Evolutionary conservation across 2,329 filamentous ascomycete species (phyloP).

Genomic region (Hawksworthiomyces lignivorus): DNA sequence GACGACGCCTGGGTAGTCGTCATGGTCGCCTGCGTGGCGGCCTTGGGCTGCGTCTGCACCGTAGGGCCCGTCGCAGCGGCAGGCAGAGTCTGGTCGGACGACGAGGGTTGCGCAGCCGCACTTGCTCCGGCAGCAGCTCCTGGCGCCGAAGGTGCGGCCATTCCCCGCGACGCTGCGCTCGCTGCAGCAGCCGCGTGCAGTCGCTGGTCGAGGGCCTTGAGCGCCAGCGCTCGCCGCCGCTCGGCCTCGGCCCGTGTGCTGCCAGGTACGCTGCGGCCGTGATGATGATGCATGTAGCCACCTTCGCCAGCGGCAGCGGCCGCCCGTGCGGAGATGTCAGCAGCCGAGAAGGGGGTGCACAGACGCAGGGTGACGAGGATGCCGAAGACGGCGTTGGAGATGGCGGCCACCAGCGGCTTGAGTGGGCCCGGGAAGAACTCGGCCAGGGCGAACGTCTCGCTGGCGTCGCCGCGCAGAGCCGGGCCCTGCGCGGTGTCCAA

Average conservation of each 20-base stretch:
- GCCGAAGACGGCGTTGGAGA: slow-evolving; percentile 70
- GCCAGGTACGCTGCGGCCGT: slow-evolving; percentile 47
- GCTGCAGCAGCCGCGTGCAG: slow-evolving; percentile 77
- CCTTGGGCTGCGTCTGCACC: slow-evolving; percentile 49
- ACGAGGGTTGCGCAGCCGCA: background rate
- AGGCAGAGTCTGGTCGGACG: slow-evolving; percentile 26
- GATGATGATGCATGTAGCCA: slow-evolving; percentile 38
- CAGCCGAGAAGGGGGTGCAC: slow-evolving; percentile 77
- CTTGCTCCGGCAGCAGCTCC: background rate
- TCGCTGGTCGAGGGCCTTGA: slow-evolving; percentile 87
- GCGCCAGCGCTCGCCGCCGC: slow-evolving; percentile 74
- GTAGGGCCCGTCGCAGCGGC: slow-evolving; percentile 43
- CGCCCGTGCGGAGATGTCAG: slow-evolving; percentile 54
- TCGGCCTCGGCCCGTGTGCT: slow-evolving; percentile 86
- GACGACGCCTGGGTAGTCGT: slow-evolving; percentile 32
- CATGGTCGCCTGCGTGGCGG: slow-evolving; percentile 51
- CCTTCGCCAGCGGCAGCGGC: slow-evolving; percentile 58
- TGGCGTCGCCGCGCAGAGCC: slow-evolving; percentile 77
- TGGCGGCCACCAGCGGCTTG: slow-evolving; percentile 66
- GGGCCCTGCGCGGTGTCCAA: slow-evolving; percentile 52
- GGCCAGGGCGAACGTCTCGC: slow-evolving; percentile 91
- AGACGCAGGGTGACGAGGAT: slow-evolving; percentile 67
- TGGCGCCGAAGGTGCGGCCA: background rate
- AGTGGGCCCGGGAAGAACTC: slow-evolving; percentile 86
- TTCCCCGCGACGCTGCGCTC: slow-evolving; percentile 30